Evolutionary conservation across 1,284 basidiomycete genomes (phyloP).

Genomic region (Phenoliferia sp.): DNA sequence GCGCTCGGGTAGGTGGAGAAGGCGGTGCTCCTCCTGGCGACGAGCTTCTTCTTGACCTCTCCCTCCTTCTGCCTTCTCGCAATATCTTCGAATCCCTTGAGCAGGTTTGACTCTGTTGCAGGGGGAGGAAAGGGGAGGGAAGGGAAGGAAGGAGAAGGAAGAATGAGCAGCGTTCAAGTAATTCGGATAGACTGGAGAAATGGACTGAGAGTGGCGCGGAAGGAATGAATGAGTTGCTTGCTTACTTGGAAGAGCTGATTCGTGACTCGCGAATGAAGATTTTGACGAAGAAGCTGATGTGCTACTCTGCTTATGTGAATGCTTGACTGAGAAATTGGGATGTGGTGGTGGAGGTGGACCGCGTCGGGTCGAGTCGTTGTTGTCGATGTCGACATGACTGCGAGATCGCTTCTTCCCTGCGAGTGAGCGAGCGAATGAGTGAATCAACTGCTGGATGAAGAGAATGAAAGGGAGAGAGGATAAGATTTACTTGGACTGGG

Average conservation of each 20-base stretch:
- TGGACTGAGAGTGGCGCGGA: too few relatives aligned
- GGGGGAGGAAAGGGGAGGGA: not conserved
- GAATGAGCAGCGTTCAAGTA: too few relatives aligned
- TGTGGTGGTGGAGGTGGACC: not conserved
- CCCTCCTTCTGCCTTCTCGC: not conserved
- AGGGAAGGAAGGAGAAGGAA: not conserved
- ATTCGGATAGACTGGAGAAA: too few relatives aligned
- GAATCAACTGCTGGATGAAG: too few relatives aligned
- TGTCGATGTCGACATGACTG: not conserved
- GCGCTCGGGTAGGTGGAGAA: not conserved
- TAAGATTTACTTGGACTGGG: constrained; percentile 18
- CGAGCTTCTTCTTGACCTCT: not conserved
- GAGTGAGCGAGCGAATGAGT: too few relatives aligned
- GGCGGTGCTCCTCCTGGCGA: not conserved
- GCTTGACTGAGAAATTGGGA: too few relatives aligned
- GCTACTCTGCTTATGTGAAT: too few relatives aligned
- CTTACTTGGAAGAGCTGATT: constrained; percentile 15
- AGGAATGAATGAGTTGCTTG: not conserved
- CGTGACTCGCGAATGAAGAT: constrained; percentile 13
- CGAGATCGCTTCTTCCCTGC: constrained; percentile 4
- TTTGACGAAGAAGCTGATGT: too few relatives aligned
- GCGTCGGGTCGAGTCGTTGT: not conserved
- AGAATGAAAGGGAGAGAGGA: not conserved
- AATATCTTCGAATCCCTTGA: not conserved
- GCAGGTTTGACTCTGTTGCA: not conserved